These are phyloP conservation scores for Chlorella sp. DNA, from an alignment of 139 green algal species.

Conservation along the genomic window DNA sequence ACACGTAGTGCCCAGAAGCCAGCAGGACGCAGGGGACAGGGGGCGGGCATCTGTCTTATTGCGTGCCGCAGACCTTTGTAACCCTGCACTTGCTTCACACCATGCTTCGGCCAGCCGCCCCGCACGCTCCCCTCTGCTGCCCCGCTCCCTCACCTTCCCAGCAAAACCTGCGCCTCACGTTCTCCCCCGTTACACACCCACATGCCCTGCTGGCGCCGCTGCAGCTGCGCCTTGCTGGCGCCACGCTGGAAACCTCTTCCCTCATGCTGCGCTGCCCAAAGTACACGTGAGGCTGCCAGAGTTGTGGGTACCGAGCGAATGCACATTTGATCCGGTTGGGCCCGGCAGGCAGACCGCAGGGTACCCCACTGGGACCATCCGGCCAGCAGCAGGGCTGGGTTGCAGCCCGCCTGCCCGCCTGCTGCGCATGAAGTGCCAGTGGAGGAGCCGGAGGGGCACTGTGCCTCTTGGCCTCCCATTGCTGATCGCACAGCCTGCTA, in stretches of 20 bases:
- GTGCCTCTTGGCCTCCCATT: too few relatives aligned
- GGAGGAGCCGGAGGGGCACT: too few relatives aligned
- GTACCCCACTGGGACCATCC: too few relatives aligned
- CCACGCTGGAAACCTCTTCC: background rate
- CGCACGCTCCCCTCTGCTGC: background rate
- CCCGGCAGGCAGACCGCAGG: too few relatives aligned
- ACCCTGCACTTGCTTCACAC: background rate
- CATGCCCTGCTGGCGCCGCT: background rate
- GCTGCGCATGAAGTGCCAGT: too few relatives aligned
- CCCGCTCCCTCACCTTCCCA: background rate
- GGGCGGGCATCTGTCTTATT: too few relatives aligned
- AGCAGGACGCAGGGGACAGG: too few relatives aligned
- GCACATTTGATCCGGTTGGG: too few relatives aligned
- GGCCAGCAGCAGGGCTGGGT: background rate
- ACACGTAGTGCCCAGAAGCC: too few relatives aligned
- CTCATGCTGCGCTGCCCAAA: background rate
- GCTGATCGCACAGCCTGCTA: background rate
- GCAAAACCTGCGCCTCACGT: background rate
- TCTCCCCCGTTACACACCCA: background rate
- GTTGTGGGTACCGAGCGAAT: background rate
- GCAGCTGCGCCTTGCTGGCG: constrained; percentile 6
- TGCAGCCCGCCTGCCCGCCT: background rate
- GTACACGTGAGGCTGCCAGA: background rate
- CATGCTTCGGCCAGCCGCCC: background rate
- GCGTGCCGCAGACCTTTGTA: too few relatives aligned